Evolutionary conservation across 2,329 filamentous ascomycete genomes (phyloP).

Genomic region (Colletotrichum graminicola): DNA sequence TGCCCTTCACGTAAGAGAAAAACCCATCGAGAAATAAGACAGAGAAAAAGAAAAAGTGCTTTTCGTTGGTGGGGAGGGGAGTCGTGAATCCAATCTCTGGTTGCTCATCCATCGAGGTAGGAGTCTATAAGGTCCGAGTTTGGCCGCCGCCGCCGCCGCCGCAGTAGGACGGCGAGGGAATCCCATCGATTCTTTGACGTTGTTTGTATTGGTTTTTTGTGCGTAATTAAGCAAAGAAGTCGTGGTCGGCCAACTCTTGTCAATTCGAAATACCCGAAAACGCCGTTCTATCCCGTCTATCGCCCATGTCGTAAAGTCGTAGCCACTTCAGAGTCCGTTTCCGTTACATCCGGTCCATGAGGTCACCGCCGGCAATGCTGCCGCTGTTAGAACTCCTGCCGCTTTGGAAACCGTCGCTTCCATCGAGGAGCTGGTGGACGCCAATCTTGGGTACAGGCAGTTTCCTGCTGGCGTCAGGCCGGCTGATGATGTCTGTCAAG

Average conservation of each 20-base stretch:
- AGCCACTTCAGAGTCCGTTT: constrained; percentile 44
- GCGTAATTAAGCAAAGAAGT: constrained; percentile 36
- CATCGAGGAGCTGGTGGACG: constrained; percentile 86
- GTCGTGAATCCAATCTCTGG: constrained; percentile 37
- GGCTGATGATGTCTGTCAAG: constrained; percentile 92
- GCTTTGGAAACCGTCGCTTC: constrained; percentile 74
- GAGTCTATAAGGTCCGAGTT: constrained; percentile 30
- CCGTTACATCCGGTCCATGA: constrained; percentile 67
- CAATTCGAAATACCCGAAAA: constrained; percentile 45
- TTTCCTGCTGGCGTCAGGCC: constrained; percentile 87
- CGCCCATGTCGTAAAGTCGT: constrained; percentile 56
- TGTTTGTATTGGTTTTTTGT: constrained; percentile 4
- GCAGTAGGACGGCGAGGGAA: neutral
- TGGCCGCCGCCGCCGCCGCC: neutral
- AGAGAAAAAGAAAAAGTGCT: constrained; percentile 16
- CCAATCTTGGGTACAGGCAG: constrained; percentile 90
- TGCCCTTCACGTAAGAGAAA: constrained; percentile 3
- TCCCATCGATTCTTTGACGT: constrained; percentile 23
- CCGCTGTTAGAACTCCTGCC: constrained; percentile 82
- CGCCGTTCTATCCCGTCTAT: constrained; percentile 57
- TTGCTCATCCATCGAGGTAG: constrained; percentile 23
- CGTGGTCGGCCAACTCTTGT: constrained; percentile 29
- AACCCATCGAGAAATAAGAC: constrained; percentile 9
- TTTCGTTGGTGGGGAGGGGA: constrained; percentile 32
- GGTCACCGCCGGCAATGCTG: constrained; percentile 80